Base-by-base conservation (phyloP, 495 filamentous ascomycete genomes). In the Hypomontagnella submonticulosa region DNA sequence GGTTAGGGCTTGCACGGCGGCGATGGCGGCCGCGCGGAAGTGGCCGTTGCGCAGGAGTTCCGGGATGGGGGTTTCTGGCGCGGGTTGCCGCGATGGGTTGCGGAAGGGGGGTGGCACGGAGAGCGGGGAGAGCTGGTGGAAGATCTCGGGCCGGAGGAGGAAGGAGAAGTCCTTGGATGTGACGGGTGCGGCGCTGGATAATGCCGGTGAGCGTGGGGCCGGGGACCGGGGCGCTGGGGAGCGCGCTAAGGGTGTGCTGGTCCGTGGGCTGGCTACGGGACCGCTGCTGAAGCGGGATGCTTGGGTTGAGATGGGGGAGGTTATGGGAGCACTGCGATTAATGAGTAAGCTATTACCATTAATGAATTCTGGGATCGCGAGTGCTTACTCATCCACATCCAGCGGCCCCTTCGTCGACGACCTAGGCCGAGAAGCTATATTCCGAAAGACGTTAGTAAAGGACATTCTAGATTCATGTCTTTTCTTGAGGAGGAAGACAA, bases 61-160 rank as follows among this genome's bases (percentile, higher is more conserved):
- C 1, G 73, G 48, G 43, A 92, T 80, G 0, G 85, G 72, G 27
- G 79, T 80, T 30, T 79, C 73, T 3, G 81, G 69, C n/a, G 75
- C 42, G 4, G 83, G 80, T 49, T 81, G 80, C 47, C 75, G 69
- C 41, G 73, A 19, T 0, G 80, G 73, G 66, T 77, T 73, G 51
- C 82, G 79, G 75, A 92, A 87, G n/a, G 89, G 79, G 9, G 83
- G 75, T 0, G 90, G 89, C 32, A 90, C 81, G 66, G 87, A 80
- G 20, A 85, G 79, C 0, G 88, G 83, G 2, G 88, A 85, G 27
- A 96, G 83, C 2, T 88, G 86, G 76, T 95, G 94, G 81, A 90
- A 97, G 63, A 91, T 87, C 62, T 89, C 85, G 2, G 91, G 90
- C 33, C 87, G 83, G 15, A 93, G 84, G 57, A 97, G 86, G 75